phyloP scores from a whole-genome alignment of 768 basidiomycete species.

The Kwoniella dendrophila region DNA sequence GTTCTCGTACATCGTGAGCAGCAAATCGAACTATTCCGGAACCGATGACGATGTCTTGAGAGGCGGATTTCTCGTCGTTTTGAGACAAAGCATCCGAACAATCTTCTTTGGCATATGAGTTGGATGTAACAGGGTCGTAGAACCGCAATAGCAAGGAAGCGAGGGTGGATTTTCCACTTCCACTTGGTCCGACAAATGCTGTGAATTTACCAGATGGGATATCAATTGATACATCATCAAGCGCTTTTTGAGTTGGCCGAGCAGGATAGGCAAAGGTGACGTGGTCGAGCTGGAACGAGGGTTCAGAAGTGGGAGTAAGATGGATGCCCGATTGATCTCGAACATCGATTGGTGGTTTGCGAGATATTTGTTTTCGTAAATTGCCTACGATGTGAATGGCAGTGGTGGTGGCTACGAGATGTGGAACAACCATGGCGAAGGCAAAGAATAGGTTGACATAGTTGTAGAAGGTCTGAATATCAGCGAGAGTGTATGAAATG shows the following conservation, averaged over 20 bases:
- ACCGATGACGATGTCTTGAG: constrained; percentile 16
- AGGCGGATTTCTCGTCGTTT: neutral
- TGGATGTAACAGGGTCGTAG: constrained; percentile 46
- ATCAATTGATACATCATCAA: constrained; percentile 39
- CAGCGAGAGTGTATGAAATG: neutral
- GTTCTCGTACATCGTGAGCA: constrained; percentile 31
- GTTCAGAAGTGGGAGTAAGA: constrained; percentile 18
- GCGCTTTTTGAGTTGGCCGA: constrained; percentile 35
- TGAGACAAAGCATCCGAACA: constrained; percentile 22
- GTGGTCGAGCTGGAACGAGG: constrained; percentile 45
- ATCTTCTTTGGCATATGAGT: constrained; percentile 25
- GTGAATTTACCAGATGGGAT: constrained; percentile 49
- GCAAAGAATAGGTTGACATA: constrained; percentile 44
- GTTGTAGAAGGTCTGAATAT: constrained; percentile 34
- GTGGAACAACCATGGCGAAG: constrained; percentile 47
- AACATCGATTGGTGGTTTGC: constrained; percentile 47
- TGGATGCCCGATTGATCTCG: constrained; percentile 32
- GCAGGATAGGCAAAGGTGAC: constrained; percentile 54
- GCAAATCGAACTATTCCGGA: constrained; percentile 27
- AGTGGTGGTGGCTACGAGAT: constrained; percentile 43
- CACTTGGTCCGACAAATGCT: constrained; percentile 52
- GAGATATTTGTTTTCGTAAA: constrained; percentile 48
- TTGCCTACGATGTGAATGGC: constrained; percentile 36
- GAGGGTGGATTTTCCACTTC: constrained; percentile 51
- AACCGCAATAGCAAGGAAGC: constrained; percentile 46